Base-by-base conservation (phyloP, 306 rosid genomes). In the Acacia confusa region DNA sequence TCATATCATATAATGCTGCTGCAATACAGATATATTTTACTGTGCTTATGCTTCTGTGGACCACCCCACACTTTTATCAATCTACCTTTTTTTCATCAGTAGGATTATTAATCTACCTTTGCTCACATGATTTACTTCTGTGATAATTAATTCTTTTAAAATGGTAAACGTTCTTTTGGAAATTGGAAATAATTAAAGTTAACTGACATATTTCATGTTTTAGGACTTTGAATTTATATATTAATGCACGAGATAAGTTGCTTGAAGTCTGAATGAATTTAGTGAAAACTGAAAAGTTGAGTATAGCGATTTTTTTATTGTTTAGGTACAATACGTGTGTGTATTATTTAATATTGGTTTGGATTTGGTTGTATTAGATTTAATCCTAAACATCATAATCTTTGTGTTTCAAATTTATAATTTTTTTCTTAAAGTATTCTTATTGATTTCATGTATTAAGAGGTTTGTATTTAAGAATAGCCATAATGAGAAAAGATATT, bases 111-210 rank as follows among this genome's bases (percentile, higher is more conserved):
- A 7, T 20, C 60, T 53, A 14, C 74, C 32, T 81, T 22, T 38
- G 74, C 80, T 64, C 69, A 30, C 69, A 63, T 63, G 22, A 28
- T 15, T 63, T 28, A 63, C 36, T 25, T 1, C 12, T 12, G 15
- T 58, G 28, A 60, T n/a, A 9, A 57, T 57, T 57, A 57, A 3
- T 22, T n/a, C 0, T 20, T 7, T 3, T 0, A 2, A 53, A 8
- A 61, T 28, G 36, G 68, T 28, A 40, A 22, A n/a, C 30, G 38
- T 13, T 63, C 19, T 27, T 13, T 87, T 78, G 75, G 68, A 87
- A 84, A 9, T 87, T 78, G 75, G 72, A 87, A 84, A 79, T 83
- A 81, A 84, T 13, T 25, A 60, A 60, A 24, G 1, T 16, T n/a
- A 34, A 74, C 4, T 53, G 20, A 53, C 2, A 74, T 50, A 61